Conservation (phyloP, 805 yeast species). For the Barnettozyma vustinii region DNA sequence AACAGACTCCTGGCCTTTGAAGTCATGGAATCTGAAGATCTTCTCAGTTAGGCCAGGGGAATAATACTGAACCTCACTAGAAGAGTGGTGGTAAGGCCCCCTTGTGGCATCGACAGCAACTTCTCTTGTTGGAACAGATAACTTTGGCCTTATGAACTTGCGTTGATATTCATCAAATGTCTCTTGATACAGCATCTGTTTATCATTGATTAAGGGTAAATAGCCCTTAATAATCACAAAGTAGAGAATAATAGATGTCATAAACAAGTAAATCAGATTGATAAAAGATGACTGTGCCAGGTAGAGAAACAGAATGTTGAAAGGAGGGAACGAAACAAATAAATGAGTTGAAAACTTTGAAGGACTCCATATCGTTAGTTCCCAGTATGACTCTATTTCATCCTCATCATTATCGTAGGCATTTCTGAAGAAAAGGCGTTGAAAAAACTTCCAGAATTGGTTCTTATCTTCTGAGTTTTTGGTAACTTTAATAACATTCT, state of each 20-base stretch:
- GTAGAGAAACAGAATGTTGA: slow-evolving; percentile 40
- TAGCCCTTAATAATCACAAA: slow-evolving; percentile 39
- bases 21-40: slow-evolving; percentile 48
- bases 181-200: slow-evolving; percentile 53
- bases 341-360: slow-evolving; percentile 48
- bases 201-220: slow-evolving; percentile 47
- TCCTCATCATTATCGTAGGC: slow-evolving; percentile 7
- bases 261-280: slow-evolving; percentile 30
- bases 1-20: slow-evolving; percentile 26
- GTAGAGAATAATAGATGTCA: slow-evolving; percentile 35
- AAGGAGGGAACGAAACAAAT: slow-evolving; percentile 54
- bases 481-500: slow-evolving; percentile 20
- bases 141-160: slow-evolving; percentile 57
- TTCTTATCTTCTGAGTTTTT: neutral
- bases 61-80: slow-evolving; percentile 24
- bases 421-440: neutral
- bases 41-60: slow-evolving; percentile 30
- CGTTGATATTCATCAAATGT: slow-evolving; percentile 56
- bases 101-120: slow-evolving; percentile 55
- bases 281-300: slow-evolving; percentile 33
- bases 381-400: slow-evolving; percentile 39
- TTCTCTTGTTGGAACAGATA: slow-evolving; percentile 48
- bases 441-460: slow-evolving; percentile 1
- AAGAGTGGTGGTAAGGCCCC: slow-evolving; percentile 22
- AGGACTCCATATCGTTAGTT: slow-evolving; percentile 63